A percentile compares a stretch with the other conserved stretches of the same genome.
These are phyloP conservation scores for Phytophthora uliginosa DNA, from an alignment of 352 stramenopile genomes.

Conservation along the genomic window DNA sequence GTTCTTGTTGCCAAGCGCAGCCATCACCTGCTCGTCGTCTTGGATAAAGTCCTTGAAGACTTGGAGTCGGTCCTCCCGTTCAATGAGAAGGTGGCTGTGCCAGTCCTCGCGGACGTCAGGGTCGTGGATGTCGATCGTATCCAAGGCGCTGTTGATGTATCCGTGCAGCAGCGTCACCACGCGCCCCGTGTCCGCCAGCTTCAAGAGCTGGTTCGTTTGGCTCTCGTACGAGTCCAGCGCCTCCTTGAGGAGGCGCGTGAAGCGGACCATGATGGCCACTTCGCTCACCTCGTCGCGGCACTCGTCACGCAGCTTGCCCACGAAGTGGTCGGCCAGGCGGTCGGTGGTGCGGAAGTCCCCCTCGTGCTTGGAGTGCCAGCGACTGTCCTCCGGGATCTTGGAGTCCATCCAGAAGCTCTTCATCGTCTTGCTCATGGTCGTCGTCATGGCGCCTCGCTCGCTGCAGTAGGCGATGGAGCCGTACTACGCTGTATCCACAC, in stretches of 20 bases:
- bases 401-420: slow-evolving; percentile 45
- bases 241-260: slow-evolving; percentile 38
- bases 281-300: slow-evolving; percentile 22
- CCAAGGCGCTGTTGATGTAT: slow-evolving; percentile 33
- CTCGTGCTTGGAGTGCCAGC: slow-evolving; percentile 37
- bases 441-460: background rate
- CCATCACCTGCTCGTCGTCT: slow-evolving; percentile 20
- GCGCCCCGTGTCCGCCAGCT: slow-evolving; percentile 43
- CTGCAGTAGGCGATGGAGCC: background rate
- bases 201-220: slow-evolving; percentile 38
- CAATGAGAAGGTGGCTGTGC: slow-evolving; percentile 28
- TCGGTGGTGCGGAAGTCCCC: slow-evolving; percentile 25
- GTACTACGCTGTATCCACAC: background rate
- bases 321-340: slow-evolving; percentile 36
- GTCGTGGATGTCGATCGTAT: slow-evolving; percentile 30
- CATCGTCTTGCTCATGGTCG: slow-evolving; percentile 35
- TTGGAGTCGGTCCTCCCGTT: slow-evolving; percentile 29
- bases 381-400: slow-evolving; percentile 39
- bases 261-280: slow-evolving; percentile 39
- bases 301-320: slow-evolving; percentile 28
- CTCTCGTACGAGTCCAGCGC: slow-evolving; percentile 43
- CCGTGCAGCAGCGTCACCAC: slow-evolving; percentile 39
- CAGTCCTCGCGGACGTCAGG: slow-evolving; percentile 11
- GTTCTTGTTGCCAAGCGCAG: slow-evolving; percentile 25
- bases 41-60: slow-evolving; percentile 30